A percentile compares a stretch with the other conserved stretches of the same genome.
These are phyloP conservation scores for Artemisia tridentata DNA, from an alignment of 129 eudicot genomes.

Conservation along the genomic window DNA sequence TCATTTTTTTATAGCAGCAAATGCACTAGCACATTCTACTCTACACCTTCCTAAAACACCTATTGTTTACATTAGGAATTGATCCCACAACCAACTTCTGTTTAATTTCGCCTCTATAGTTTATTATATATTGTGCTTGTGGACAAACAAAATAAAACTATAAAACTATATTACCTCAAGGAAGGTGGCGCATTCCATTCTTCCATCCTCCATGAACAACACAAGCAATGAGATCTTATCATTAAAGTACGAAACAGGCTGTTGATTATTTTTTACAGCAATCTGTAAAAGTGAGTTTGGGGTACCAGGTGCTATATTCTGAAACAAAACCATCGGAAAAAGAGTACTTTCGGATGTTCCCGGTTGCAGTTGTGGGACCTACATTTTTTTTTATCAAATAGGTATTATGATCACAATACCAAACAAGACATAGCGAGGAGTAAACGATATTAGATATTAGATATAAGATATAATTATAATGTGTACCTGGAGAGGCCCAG, in stretches of 20 bases:
- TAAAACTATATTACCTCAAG: constrained; percentile 59
- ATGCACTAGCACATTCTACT: too few relatives aligned
- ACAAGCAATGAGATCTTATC: constrained; percentile 63
- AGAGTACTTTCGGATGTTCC: constrained; percentile 74
- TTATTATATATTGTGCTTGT: background rate
- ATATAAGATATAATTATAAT: background rate
- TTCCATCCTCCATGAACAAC: constrained; percentile 78
- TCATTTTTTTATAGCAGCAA: too few relatives aligned
- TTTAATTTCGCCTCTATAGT: background rate
- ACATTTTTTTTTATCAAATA: background rate
- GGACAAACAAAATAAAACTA: background rate
- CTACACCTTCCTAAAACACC: too few relatives aligned
- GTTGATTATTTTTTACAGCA: constrained; percentile 89
- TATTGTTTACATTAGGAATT: too few relatives aligned
- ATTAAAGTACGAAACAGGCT: constrained; percentile 86
- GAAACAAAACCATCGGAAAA: constrained; percentile 85
- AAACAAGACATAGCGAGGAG: background rate
- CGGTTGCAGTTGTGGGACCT: constrained; percentile 88
- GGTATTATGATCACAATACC: background rate
- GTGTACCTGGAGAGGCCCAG: constrained; percentile 77
- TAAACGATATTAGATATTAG: too few relatives aligned
- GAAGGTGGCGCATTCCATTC: constrained; percentile 83
- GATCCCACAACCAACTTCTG: too few relatives aligned
- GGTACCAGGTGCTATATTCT: constrained; percentile 78
- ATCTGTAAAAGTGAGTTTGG: constrained; percentile 77